Percentiles rank a stretch among this genome's conserved stretches.
phyloP scores from a whole-genome alignment of 331 rosid species.

The Acacia pycnantha region DNA sequence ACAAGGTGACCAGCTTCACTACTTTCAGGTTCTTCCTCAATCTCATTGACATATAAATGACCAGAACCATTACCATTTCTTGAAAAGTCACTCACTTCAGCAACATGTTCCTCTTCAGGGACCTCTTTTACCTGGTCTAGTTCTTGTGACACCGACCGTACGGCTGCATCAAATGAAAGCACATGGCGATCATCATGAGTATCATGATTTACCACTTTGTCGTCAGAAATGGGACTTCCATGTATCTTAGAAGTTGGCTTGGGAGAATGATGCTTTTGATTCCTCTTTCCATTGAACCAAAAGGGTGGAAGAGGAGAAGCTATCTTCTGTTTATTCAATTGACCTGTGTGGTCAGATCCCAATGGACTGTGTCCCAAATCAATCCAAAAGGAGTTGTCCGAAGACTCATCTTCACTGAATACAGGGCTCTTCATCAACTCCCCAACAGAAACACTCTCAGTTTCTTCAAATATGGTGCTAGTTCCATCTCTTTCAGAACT shows the following conservation, averaged over 20 bases:
- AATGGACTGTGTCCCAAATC: slow-evolving; percentile 96
- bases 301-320: slow-evolving; percentile 84
- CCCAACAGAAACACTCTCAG: slow-evolving; percentile 85
- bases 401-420: slow-evolving; percentile 95
- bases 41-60: slow-evolving; percentile 45
- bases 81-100: slow-evolving; percentile 39
- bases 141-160: slow-evolving; percentile 76
- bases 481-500: slow-evolving; percentile 92
- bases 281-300: slow-evolving; percentile 71
- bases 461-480: slow-evolving; percentile 94
- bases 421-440: slow-evolving; percentile 97
- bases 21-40: slow-evolving; percentile 57
- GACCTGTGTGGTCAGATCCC: slow-evolving; percentile 72
- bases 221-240: slow-evolving; percentile 80
- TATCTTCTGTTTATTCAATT: slow-evolving; percentile 55
- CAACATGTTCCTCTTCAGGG: slow-evolving; percentile 60
- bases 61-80: slow-evolving; percentile 43
- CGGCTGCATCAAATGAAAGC: slow-evolving; percentile 91
- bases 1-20: slow-evolving; percentile 34
- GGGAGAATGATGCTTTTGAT: slow-evolving; percentile 62
- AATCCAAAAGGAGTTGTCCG: slow-evolving; percentile 88
- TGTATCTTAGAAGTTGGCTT: slow-evolving; percentile 61
- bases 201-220: slow-evolving; percentile 51
- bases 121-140: slow-evolving; percentile 74
- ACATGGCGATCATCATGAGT: slow-evolving; percentile 55